phyloP scores from a whole-genome alignment of 2,329 filamentous ascomycete species.

The Aspergillus sp. region DNA sequence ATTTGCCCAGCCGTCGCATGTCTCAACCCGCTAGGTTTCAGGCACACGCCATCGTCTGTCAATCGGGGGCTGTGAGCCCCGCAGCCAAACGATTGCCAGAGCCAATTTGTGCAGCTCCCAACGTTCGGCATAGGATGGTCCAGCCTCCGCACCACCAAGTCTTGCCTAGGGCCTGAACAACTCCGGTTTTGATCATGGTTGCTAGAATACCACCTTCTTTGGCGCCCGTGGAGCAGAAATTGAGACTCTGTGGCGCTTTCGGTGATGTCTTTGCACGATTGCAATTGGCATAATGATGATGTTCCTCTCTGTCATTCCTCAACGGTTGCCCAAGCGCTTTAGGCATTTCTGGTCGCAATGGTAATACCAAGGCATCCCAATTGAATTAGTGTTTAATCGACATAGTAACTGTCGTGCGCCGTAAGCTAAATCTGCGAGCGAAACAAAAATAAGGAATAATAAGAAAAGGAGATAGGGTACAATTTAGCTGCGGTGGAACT shows the following conservation, averaged over 20 bases:
- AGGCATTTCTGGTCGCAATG: constrained; percentile 13
- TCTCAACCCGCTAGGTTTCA: constrained; percentile 17
- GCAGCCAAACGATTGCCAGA: constrained; percentile 1
- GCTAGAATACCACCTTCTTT: not conserved
- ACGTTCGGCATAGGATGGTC: not conserved
- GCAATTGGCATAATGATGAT: constrained; percentile 16
- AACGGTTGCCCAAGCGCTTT: constrained; percentile 9
- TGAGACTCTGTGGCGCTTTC: constrained; percentile 13
- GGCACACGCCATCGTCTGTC: constrained; percentile 12
- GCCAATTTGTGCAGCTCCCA: not conserved
- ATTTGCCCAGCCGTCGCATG: constrained; percentile 7
- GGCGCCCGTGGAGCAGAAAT: not conserved
- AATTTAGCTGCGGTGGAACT: not conserved
- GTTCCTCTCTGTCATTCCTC: constrained; percentile 18
- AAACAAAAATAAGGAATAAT: constrained; percentile 4
- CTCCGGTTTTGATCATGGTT: not conserved
- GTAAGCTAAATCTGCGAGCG: not conserved
- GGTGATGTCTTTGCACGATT: constrained; percentile 11
- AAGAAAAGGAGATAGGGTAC: not conserved
- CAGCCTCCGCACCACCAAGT: constrained; percentile 2
- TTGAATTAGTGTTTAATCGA: not conserved
- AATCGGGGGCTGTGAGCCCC: constrained; percentile 15
- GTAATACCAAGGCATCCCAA: constrained; percentile 1
- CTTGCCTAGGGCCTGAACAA: not conserved
- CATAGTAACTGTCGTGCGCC: not conserved